A percentile compares a stretch with the other conserved stretches of the same genome.
phyloP scores from a whole-genome alignment of 2,329 filamentous ascomycete species.

The Hirsutella thompsonii region DNA sequence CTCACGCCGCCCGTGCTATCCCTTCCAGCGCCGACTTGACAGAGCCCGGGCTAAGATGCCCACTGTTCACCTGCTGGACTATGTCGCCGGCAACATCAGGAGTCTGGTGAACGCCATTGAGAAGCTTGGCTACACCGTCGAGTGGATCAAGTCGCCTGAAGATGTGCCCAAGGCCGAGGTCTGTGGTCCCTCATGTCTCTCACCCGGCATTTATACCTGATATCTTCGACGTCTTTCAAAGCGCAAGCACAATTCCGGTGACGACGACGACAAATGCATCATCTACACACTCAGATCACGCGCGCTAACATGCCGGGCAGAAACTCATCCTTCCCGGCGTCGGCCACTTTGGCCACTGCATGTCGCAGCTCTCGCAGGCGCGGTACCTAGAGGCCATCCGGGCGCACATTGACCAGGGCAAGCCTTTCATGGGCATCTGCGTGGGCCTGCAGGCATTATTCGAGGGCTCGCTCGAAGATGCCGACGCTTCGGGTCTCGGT shows the following conservation, averaged over 20 bases:
- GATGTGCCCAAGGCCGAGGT: constrained; percentile 81
- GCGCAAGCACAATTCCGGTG: too few relatives aligned
- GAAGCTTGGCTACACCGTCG: constrained; percentile 82
- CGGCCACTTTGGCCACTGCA: constrained; percentile 93
- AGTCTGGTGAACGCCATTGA: constrained; percentile 97
- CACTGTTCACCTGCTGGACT: constrained; percentile 68
- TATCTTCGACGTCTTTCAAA: too few relatives aligned
- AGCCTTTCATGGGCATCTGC: constrained; percentile 96
- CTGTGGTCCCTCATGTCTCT: not conserved
- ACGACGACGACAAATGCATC: too few relatives aligned
- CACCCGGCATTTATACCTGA: too few relatives aligned
- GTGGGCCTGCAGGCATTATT: constrained; percentile 90
- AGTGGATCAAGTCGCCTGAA: constrained; percentile 78
- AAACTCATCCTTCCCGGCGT: constrained; percentile 93
- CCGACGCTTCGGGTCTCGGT: constrained; percentile 58
- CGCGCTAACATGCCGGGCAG: constrained; percentile 29
- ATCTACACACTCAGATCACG: too few relatives aligned
- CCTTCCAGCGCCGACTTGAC: not conserved
- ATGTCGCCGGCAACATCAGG: constrained; percentile 91
- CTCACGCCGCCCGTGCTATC: not conserved
- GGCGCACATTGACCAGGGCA: constrained; percentile 75
- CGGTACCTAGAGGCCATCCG: constrained; percentile 75
- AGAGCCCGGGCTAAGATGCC: constrained; percentile 41
- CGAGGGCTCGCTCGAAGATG: constrained; percentile 69
- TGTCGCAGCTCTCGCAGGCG: constrained; percentile 68